A percentile compares a stretch with the other conserved stretches of the same genome.
Evolutionary conservation across 2,329 filamentous ascomycete genomes (phyloP).

Genomic region (Botryotinia narcissicola): DNA sequence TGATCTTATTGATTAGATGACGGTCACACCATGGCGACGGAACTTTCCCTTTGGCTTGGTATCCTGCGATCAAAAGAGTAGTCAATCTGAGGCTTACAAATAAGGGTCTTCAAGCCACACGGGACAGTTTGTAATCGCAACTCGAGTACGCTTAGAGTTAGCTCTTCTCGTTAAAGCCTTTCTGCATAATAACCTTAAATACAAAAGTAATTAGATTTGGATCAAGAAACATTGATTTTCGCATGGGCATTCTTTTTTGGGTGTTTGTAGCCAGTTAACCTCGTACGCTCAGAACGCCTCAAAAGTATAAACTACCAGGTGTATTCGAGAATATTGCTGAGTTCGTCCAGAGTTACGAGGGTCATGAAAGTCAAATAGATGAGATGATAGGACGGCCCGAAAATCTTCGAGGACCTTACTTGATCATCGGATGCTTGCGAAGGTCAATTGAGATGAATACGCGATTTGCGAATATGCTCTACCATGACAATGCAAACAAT

Average conservation of each 20-base stretch:
- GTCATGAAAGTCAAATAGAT: not conserved
- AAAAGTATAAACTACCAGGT: not conserved
- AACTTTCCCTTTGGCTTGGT: not conserved
- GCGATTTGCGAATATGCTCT: not conserved
- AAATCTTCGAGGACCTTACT: not conserved
- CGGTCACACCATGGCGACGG: not conserved
- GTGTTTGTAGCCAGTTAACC: not conserved
- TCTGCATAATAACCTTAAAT: not conserved
- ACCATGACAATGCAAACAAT: not conserved
- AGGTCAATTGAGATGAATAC: not conserved
- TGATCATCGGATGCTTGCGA: not conserved
- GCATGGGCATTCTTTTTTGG: not conserved
- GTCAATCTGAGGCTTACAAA: not conserved
- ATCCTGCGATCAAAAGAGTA: not conserved
- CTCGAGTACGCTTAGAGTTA: not conserved
- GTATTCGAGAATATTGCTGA: not conserved
- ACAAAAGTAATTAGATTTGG: not conserved
- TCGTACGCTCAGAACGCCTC: not conserved
- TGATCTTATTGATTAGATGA: not conserved
- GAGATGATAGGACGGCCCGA: not conserved
- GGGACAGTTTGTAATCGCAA: not conserved
- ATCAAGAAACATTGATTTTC: not conserved
- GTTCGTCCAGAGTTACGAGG: not conserved
- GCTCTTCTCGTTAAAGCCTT: not conserved
- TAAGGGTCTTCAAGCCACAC: not conserved